These are phyloP conservation scores for Globisporangium carolinianum DNA, from an alignment of 352 stramenopile species.

Conservation along the genomic window DNA sequence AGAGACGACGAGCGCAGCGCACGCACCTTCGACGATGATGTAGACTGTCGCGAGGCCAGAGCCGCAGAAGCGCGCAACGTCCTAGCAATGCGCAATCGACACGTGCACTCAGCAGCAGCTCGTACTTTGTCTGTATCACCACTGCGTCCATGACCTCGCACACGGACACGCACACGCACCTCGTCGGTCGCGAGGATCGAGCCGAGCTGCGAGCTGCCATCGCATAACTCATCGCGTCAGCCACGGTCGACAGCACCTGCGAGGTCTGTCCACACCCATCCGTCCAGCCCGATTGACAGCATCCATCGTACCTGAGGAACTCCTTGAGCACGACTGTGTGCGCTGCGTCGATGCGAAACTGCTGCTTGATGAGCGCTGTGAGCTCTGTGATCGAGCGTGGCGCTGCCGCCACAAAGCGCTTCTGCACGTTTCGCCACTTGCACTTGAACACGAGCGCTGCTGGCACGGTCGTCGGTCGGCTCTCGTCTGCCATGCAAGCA, in stretches of 20 bases:
- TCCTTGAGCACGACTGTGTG: conserved; percentile 23
- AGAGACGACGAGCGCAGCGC: no score
- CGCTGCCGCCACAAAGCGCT: conserved; percentile 31
- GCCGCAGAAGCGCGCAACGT: conserved; percentile 17
- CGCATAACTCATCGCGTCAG: neutral
- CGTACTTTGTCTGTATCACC: no score
- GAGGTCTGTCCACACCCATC: neutral
- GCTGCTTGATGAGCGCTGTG: conserved; percentile 20
- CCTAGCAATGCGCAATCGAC: neutral
- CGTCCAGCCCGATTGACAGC: neutral
- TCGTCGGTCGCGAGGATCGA: conserved; percentile 10
- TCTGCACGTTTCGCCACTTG: conserved; percentile 48
- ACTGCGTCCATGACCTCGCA: no score
- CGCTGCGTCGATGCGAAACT: conserved; percentile 30
- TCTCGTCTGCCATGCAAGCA: conserved; percentile 9
- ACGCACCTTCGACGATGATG: conserved; percentile 13
- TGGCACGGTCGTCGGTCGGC: conserved; percentile 1
- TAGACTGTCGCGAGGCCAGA: conserved; percentile 5
- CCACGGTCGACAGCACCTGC: neutral
- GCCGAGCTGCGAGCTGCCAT: conserved; percentile 5
- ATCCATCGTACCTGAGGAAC: conserved; percentile 25
- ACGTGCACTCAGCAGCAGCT: neutral
- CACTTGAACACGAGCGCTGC: conserved; percentile 40
- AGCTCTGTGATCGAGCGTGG: conserved; percentile 26
- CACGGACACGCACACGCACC: neutral